Evolutionary conservation across 1,284 basidiomycete species (phyloP), one percentile per base, ranked within the genome.

Genomic region (Cystobasidium sp.): DNA sequence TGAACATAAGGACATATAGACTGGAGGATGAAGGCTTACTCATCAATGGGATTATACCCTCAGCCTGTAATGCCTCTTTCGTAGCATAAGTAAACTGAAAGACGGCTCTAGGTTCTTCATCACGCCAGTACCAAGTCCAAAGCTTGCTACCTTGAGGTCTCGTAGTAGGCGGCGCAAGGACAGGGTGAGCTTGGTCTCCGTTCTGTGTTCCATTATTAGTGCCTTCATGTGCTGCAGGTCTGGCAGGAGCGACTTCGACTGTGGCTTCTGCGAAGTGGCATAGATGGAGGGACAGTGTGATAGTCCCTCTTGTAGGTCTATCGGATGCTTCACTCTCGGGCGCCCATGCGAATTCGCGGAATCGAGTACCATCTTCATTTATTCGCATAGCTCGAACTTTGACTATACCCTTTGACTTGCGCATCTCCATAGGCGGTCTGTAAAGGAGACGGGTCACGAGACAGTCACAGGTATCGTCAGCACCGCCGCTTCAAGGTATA

Each of bases 51-150:
- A 73, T 73, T 24, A 73, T 73, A 16, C 70, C 70, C 46, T 73
- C 62, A 20, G 70, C 70, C 53, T 73, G 70, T 24, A 73, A 52
- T 14, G 52, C 62, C 43, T 73, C 70, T 53, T 73, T 73, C 4
- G 62, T 62, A 31, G 70, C 62, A 59, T 65, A 73, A 18, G 49
- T 53, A 37, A 73, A 73, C 53, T 73, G 56, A 55, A 73, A 73
- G 22, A 73, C 70, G 31, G 62, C 70, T 59, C 62, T 22, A 8
- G 70, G 70, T 31, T 64, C 62, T 24, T 73, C 70, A 55, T 65
- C 62, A 22, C 70, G 49, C 70, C 70, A 73, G 39, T 73, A 73
- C 70, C 70, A 73, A 37, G 70, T 73, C 70, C 70, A 73, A 31
- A 73, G 62, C 53, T 73, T 73, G 24, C 62, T 65, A 14, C 47